Conservation (phyloP, 306 rosid genomes). For the Cucumis cinereus region DNA sequence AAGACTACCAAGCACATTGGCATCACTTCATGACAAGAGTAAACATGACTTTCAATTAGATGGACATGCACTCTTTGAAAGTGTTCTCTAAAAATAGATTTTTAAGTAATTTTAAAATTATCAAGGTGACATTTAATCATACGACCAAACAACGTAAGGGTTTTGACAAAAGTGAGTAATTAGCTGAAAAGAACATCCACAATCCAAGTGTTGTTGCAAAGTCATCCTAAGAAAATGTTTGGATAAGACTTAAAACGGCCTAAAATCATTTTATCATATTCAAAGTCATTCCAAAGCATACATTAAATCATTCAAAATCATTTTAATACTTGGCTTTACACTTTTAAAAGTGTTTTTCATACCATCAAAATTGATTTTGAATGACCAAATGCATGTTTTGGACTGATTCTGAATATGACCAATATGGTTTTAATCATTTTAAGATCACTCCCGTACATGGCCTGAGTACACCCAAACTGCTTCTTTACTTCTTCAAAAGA, state of each 20-base stretch:
- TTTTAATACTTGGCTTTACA: too few relatives aligned
- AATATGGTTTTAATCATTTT: neutral
- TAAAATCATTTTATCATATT: neutral
- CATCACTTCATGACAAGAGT: neutral
- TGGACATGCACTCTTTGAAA: neutral
- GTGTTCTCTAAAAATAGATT: neutral
- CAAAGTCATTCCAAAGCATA: neutral
- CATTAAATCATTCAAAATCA: too few relatives aligned
- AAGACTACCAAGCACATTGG: neutral
- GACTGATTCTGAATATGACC: neutral
- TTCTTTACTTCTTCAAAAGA: neutral
- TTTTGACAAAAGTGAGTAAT: neutral
- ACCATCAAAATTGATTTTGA: neutral
- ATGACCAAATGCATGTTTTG: too few relatives aligned
- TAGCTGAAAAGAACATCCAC: neutral
- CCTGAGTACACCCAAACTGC: neutral
- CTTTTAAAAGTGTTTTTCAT: too few relatives aligned
- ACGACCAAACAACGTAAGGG: neutral
- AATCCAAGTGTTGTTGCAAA: neutral
- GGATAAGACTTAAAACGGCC: too few relatives aligned
- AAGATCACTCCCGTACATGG: neutral
- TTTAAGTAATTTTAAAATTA: neutral
- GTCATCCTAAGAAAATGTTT: neutral
- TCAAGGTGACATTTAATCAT: neutral
- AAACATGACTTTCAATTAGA: neutral